These are phyloP conservation scores for Sphenostylis stenocarpa DNA, from an alignment of 306 rosid genomes.

Conservation along the genomic window DNA sequence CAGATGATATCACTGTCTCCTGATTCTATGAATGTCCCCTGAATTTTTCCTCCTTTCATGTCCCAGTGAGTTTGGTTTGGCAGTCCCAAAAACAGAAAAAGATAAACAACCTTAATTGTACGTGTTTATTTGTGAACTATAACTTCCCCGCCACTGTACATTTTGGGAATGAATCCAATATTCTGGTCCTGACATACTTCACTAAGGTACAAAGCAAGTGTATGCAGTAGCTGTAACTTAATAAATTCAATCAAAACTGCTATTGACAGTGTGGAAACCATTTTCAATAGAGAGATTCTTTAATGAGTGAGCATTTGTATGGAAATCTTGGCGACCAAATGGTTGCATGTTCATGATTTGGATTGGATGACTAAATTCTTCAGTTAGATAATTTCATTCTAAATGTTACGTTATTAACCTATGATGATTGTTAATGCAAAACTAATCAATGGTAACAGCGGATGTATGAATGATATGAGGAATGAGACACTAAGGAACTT, in stretches of 20 bases:
- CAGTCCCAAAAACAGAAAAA: not conserved
- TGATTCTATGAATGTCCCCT: constrained; percentile 73
- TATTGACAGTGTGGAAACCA: not conserved
- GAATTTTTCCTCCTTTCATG: constrained; percentile 21
- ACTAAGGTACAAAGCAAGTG: constrained; percentile 26
- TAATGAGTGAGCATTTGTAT: not conserved
- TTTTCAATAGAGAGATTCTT: not conserved
- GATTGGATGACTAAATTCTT: not conserved
- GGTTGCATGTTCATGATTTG: too few species aligned
- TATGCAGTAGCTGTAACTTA: constrained; percentile 5
- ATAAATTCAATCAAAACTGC: constrained; percentile 8
- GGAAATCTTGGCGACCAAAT: too few species aligned
- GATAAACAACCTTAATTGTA: not conserved
- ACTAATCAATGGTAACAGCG: too few species aligned
- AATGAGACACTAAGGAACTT: too few species aligned
- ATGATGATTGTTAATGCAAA: too few species aligned
- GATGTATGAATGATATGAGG: too few species aligned
- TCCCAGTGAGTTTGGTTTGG: not conserved
- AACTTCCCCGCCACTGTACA: constrained; percentile 28
- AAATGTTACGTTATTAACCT: too few species aligned
- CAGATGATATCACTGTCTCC: constrained; percentile 99
- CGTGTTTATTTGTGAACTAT: constrained; percentile 18
- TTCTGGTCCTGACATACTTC: constrained; percentile 24
- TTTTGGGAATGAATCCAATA: constrained; percentile 28
- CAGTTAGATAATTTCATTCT: not conserved